phyloP scores from a whole-genome alignment of 139 green algal species.

The Microglena sp. region DNA sequence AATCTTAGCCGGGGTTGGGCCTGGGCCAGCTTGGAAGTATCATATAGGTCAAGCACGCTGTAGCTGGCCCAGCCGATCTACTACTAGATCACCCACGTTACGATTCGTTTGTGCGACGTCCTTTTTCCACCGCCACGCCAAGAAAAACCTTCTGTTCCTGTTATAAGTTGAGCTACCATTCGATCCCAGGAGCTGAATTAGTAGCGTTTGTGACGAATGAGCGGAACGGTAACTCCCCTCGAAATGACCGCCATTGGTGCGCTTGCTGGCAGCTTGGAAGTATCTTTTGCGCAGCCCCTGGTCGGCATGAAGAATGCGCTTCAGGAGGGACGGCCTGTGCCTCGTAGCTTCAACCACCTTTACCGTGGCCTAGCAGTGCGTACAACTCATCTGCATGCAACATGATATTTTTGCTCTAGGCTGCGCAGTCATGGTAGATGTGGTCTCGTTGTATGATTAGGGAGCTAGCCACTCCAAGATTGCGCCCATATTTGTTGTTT shows the following conservation, averaged over 20 bases:
- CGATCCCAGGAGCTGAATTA: neutral
- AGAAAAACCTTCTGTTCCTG: too few species aligned
- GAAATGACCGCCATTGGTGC: slow-evolving; percentile 76
- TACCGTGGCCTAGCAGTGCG: slow-evolving; percentile 68
- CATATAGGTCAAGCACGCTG: too few species aligned
- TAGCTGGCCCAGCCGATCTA: too few species aligned
- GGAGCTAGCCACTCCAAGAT: too few species aligned
- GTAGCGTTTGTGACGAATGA: neutral
- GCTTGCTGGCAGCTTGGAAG: slow-evolving; percentile 42
- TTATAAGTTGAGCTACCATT: too few species aligned
- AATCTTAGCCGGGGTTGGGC: too few species aligned
- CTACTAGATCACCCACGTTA: too few species aligned
- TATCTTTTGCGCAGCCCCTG: slow-evolving; percentile 71
- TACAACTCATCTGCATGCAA: neutral
- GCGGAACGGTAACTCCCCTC: slow-evolving; percentile 27
- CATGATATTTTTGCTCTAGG: neutral
- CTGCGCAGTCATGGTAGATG: neutral
- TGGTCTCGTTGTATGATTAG: too few species aligned
- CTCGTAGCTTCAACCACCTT: slow-evolving; percentile 38
- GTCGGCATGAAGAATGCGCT: slow-evolving; percentile 86
- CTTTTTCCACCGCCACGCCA: too few species aligned
- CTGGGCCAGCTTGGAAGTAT: too few species aligned
- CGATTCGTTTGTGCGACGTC: too few species aligned
- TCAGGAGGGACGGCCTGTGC: slow-evolving; percentile 65
- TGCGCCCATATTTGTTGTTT: too few species aligned